Evolutionary conservation across 2,329 filamentous ascomycete species (phyloP).

Genomic region (Calcarisporium arbuscula): DNA sequence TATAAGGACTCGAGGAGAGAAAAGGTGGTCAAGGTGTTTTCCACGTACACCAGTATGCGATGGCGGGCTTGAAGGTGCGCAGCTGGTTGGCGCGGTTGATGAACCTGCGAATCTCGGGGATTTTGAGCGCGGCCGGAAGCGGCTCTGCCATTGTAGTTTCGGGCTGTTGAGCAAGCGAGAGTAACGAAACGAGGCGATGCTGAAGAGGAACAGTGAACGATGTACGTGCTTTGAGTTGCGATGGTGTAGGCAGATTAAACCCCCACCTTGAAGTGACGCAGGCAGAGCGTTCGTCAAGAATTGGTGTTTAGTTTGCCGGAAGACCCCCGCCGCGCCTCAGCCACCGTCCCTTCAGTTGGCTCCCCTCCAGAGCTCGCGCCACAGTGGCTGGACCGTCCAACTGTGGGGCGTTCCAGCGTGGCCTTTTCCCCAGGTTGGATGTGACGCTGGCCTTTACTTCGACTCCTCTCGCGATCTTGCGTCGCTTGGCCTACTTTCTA

Average conservation of each 20-base stretch:
- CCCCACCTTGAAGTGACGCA: conserved; percentile 3
- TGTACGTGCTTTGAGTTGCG: not conserved
- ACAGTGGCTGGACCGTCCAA: no score
- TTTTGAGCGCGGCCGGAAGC: conserved; percentile 51
- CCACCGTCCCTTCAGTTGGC: no score
- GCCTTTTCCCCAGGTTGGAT: conserved; percentile 26
- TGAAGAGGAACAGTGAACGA: no score
- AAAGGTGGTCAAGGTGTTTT: not conserved
- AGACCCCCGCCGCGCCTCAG: no score
- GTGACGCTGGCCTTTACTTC: not conserved
- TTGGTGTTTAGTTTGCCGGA: no score
- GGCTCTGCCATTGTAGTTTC: conserved; percentile 55
- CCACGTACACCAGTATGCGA: conserved; percentile 91
- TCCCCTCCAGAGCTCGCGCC: conserved; percentile 19
- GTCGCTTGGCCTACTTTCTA: not conserved
- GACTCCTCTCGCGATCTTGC: conserved; percentile 1
- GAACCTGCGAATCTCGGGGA: conserved; percentile 78
- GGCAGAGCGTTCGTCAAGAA: no score
- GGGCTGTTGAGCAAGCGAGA: no score
- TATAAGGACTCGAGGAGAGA: not conserved
- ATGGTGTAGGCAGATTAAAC: not conserved
- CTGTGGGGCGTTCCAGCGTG: no score
- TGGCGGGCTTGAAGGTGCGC: conserved; percentile 74
- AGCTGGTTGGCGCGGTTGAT: conserved; percentile 79
- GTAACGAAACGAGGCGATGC: no score